Evolutionary conservation across 345 rosid species (phyloP).

Genomic region (Hirschfeldia incana): DNA sequence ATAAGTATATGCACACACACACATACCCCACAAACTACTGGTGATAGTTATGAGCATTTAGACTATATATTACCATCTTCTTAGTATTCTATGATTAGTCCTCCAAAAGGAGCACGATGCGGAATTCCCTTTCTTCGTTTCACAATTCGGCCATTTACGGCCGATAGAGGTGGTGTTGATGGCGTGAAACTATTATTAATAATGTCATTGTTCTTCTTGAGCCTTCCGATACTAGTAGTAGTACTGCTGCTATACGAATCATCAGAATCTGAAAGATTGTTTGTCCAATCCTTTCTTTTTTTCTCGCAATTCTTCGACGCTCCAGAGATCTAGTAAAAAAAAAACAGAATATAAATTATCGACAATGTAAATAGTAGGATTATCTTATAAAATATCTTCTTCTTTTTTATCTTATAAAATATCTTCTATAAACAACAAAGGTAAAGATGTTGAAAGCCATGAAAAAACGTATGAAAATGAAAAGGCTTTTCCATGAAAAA

Average conservation of each 20-base stretch:
- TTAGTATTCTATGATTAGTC: slow-evolving; percentile 76
- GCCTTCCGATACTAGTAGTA: slow-evolving; percentile 49
- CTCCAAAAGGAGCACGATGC: slow-evolving; percentile 93
- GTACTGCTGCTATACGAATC: slow-evolving; percentile 78
- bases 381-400: background rate
- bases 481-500: slow-evolving; percentile 12
- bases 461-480: slow-evolving; percentile 15
- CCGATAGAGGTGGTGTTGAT: slow-evolving; percentile 80
- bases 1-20: background rate
- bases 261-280: slow-evolving; percentile 63
- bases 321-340: slow-evolving; percentile 58
- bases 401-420: background rate
- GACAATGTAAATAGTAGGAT: background rate
- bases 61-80: slow-evolving; percentile 23
- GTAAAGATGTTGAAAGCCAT: slow-evolving; percentile 10
- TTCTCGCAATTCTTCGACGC: slow-evolving; percentile 53
- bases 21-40: slow-evolving; percentile 6
- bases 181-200: slow-evolving; percentile 64
- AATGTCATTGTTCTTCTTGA: slow-evolving; percentile 40
- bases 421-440: slow-evolving; percentile 2
- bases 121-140: slow-evolving; percentile 97
- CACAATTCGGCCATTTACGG: slow-evolving; percentile 49
- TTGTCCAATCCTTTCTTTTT: slow-evolving; percentile 49
- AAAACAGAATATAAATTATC: background rate
- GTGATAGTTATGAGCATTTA: slow-evolving; percentile 26